A percentile compares a stretch with the other conserved stretches of the same genome.
Conservation (phyloP, 1,284 basidiomycete species). For the Phylloboletellus chloephorus region DNA sequence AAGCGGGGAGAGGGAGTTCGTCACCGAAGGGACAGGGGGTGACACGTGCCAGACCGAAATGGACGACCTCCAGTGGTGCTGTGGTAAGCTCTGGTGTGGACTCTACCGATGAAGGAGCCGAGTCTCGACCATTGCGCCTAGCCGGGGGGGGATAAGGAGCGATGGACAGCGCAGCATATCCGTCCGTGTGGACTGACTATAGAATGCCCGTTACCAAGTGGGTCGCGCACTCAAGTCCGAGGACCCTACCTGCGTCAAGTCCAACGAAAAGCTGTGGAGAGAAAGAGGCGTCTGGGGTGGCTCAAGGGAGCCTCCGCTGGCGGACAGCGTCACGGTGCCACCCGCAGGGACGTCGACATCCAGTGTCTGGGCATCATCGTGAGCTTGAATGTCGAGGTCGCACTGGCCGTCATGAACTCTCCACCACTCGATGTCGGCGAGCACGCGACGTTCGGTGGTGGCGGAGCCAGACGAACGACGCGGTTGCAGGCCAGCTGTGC, state of each 20-base stretch:
- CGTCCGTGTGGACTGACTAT: slow-evolving; percentile 34
- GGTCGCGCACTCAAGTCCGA: neutral
- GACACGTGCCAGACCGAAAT: slow-evolving; percentile 34
- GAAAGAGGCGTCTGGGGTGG: slow-evolving; percentile 17
- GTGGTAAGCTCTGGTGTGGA: slow-evolving; percentile 49
- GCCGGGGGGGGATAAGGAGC: slow-evolving; percentile 46
- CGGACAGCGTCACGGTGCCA: slow-evolving; percentile 23
- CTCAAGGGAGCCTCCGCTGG: slow-evolving; percentile 19
- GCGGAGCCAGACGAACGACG: slow-evolving; percentile 65
- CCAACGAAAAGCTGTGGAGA: slow-evolving; percentile 17
- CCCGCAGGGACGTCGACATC: slow-evolving; percentile 14
- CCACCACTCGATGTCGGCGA: slow-evolving; percentile 84
- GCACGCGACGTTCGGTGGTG: slow-evolving; percentile 55
- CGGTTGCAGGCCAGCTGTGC: slow-evolving; percentile 37
- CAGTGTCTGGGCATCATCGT: slow-evolving; percentile 21
- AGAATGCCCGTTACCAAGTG: slow-evolving; percentile 21
- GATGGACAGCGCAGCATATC: slow-evolving; percentile 49
- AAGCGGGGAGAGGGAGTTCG: slow-evolving; percentile 20
- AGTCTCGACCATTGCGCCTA: slow-evolving; percentile 39
- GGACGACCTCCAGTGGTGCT: slow-evolving; percentile 41
- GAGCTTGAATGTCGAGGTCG: slow-evolving; percentile 37
- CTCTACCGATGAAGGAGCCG: slow-evolving; percentile 49
- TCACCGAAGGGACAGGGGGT: slow-evolving; percentile 27
- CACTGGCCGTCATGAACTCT: slow-evolving; percentile 65
- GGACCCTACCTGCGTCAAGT: slow-evolving; percentile 24